These are phyloP conservation scores for Clitopilus hobsonii DNA, from an alignment of 768 basidiomycete species.

Conservation along the genomic window DNA sequence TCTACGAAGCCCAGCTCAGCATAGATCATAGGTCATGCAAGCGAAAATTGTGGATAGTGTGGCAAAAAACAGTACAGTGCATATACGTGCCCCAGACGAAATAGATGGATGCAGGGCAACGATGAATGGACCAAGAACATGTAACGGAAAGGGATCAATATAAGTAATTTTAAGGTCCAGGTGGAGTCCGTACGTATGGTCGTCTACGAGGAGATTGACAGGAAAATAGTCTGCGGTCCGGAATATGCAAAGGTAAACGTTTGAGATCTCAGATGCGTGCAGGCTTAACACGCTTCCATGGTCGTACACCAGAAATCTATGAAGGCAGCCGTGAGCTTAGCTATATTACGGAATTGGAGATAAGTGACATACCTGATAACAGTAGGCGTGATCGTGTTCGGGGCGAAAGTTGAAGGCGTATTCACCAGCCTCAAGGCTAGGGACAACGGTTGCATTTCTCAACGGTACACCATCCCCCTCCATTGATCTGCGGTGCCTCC, in stretches of 20 bases:
- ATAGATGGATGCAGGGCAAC: too few species aligned
- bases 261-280: too few species aligned
- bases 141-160: conserved; percentile 28
- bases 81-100: not conserved
- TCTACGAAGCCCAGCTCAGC: not conserved
- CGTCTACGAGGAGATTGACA: conserved; percentile 42
- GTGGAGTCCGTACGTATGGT: not conserved
- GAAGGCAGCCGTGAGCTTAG: conserved; percentile 43
- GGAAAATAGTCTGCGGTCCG: too few species aligned
- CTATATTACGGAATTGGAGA: conserved; percentile 50
- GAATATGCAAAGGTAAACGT: too few species aligned
- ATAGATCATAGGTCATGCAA: too few species aligned
- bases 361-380: not conserved
- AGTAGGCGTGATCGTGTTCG: conserved; percentile 3
- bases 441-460: conserved; percentile 76
- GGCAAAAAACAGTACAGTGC: not conserved
- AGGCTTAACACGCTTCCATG: too few species aligned
- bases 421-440: conserved; percentile 76
- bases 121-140: not conserved
- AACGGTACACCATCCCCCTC: conserved; percentile 66
- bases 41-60: not conserved
- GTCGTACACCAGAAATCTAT: too few species aligned
- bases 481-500: conserved; percentile 62
- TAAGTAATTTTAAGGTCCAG: conserved; percentile 9
- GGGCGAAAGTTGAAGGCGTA: conserved; percentile 59